Evolutionary conservation across 2,329 filamentous ascomycete species (phyloP).

Genomic region (Chaetomium sp.): DNA sequence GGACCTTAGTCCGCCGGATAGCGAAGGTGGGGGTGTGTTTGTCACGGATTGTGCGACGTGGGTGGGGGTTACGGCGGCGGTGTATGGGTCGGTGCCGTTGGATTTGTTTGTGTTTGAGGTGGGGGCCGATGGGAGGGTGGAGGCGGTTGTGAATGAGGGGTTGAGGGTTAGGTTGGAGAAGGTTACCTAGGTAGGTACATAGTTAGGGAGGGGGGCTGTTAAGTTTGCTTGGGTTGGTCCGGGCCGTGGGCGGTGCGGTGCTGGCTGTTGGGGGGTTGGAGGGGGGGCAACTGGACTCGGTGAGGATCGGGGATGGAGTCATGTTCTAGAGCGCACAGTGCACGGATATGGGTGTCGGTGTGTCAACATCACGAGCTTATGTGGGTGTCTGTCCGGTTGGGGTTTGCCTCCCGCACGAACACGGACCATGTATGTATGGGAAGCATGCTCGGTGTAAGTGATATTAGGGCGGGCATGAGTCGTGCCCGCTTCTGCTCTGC

Average conservation of each 20-base stretch:
- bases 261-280: too few relatives aligned
- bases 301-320: neutral
- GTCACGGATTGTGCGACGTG: constrained; percentile 35
- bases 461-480: too few relatives aligned
- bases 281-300: too few relatives aligned
- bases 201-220: too few relatives aligned
- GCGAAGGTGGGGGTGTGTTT: constrained; percentile 18
- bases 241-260: neutral
- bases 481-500: too few relatives aligned
- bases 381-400: too few relatives aligned
- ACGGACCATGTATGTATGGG: too few relatives aligned
- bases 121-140: constrained; percentile 30
- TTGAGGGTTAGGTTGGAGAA: constrained; percentile 34
- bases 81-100: constrained; percentile 34
- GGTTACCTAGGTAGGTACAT: constrained; percentile 16
- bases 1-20: constrained; percentile 30
- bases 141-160: constrained; percentile 35
- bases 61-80: constrained; percentile 33
- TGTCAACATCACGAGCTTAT: too few relatives aligned
- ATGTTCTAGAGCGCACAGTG: neutral
- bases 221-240: neutral
- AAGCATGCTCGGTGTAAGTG: too few relatives aligned
- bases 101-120: constrained; percentile 38
- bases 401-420: too few relatives aligned
- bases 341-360: too few relatives aligned